These are phyloP conservation scores for Mortierella sp. DNA, from an alignment of 371 early-diverging fungal genomes.

Conservation along the genomic window DNA sequence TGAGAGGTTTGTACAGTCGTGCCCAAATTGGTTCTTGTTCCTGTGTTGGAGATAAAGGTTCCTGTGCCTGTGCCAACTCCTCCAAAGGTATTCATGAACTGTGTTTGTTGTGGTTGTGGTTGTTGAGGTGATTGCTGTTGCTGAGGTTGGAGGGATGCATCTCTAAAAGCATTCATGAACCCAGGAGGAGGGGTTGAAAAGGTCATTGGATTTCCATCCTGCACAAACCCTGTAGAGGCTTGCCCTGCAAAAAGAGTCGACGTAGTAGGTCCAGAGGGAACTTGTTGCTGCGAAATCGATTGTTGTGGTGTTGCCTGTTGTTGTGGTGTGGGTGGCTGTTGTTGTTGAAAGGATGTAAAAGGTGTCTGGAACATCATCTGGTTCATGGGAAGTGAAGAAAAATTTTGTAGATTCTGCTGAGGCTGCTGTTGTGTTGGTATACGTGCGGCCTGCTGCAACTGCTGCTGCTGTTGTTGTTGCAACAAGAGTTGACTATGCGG, in stretches of 20 bases:
- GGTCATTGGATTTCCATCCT: too few species aligned
- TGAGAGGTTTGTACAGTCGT: neutral
- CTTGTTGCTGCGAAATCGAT: conserved; percentile 15
- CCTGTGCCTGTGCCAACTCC: neutral
- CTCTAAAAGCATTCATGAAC: too few species aligned
- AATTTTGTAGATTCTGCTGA: conserved; percentile 8
- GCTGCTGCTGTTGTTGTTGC: conserved; percentile 2
- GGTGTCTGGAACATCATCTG: conserved; percentile 15
- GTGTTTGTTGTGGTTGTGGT: conserved; percentile 7
- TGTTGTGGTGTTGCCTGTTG: conserved; percentile 15
- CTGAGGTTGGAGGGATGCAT: neutral
- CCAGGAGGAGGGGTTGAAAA: too few species aligned
- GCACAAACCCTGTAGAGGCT: too few species aligned
- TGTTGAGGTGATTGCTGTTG: neutral
- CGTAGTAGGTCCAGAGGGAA: neutral
- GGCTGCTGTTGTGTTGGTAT: conserved; percentile 1
- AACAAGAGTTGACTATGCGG: too few species aligned
- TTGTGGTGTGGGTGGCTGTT: conserved; percentile 2
- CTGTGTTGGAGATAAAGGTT: conserved; percentile 2
- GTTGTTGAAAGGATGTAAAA: conserved; percentile 1
- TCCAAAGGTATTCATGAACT: conserved; percentile 4
- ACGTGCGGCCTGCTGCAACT: neutral
- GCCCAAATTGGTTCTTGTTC: neutral
- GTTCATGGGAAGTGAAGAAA: neutral
- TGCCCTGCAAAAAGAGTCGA: too few species aligned